Percentiles rank a stretch among this genome's conserved stretches.
Evolutionary conservation across 768 basidiomycete species (phyloP).

Genomic region (Hemileccinum rubropunctum): DNA sequence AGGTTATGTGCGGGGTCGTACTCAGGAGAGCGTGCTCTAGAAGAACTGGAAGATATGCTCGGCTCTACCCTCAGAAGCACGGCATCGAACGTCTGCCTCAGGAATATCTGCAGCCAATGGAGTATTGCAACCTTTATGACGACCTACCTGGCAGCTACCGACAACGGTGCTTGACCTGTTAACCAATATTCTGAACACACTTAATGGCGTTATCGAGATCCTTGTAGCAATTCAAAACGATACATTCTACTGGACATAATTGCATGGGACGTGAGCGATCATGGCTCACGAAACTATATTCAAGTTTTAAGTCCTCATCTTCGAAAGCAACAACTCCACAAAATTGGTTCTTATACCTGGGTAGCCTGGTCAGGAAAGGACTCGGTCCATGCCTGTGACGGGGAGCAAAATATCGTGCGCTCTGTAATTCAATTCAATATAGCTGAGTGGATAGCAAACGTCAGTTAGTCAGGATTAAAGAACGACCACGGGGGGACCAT

Average conservation of each 20-base stretch:
- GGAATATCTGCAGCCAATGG: background rate
- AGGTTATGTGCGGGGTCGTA: no score
- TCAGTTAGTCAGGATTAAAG: slow-evolving; percentile 1
- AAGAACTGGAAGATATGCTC: background rate
- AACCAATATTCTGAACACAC: slow-evolving; percentile 13
- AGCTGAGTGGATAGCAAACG: background rate
- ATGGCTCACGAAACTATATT: background rate
- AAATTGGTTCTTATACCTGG: slow-evolving; percentile 12
- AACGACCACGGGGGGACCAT: no score
- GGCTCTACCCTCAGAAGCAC: background rate
- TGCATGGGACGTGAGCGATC: slow-evolving; percentile 4
- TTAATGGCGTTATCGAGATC: slow-evolving; percentile 14
- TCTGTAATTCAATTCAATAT: slow-evolving; percentile 8
- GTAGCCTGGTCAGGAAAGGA: slow-evolving; percentile 6
- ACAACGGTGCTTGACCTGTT: slow-evolving; percentile 7
- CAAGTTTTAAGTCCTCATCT: background rate
- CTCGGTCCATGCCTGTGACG: no score
- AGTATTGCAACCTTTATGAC: no score
- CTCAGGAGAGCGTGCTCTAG: slow-evolving; percentile 14
- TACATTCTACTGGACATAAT: slow-evolving; percentile 1
- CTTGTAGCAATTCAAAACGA: slow-evolving; percentile 10
- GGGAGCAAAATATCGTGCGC: background rate
- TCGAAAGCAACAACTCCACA: slow-evolving; percentile 5
- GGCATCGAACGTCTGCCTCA: background rate
- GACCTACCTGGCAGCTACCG: no score